These are phyloP conservation scores for Primulina huaijiensis DNA, from an alignment of 257 asterid species.

Conservation along the genomic window DNA sequence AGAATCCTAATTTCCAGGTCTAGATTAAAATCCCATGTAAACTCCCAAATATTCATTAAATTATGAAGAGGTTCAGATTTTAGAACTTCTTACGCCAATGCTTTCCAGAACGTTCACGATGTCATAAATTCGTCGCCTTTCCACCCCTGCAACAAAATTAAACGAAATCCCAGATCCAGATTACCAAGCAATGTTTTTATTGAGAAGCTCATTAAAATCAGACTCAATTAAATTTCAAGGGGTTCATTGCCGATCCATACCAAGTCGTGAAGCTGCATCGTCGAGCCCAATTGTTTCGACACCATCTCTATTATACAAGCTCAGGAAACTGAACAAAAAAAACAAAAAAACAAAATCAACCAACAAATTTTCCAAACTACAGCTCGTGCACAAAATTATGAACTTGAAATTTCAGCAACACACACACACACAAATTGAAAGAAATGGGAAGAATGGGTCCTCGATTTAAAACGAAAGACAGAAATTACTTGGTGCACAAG, in stretches of 20 bases:
- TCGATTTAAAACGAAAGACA: neutral
- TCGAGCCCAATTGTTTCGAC: conserved; percentile 85
- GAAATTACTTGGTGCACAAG: conserved; percentile 77
- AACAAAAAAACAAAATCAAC: conserved; percentile 17
- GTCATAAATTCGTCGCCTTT: conserved; percentile 97
- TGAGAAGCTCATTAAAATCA: neutral
- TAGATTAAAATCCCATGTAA: conserved; percentile 7
- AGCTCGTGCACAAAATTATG: neutral
- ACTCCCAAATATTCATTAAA: neutral
- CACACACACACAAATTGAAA: neutral
- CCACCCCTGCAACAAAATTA: conserved; percentile 55
- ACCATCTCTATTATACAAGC: conserved; percentile 77
- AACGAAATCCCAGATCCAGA: neutral
- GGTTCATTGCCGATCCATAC: conserved; percentile 27
- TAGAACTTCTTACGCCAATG: conserved; percentile 70
- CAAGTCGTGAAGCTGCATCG: conserved; percentile 81
- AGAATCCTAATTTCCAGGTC: conserved; percentile 22
- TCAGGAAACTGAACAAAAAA: conserved; percentile 59
- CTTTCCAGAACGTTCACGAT: conserved; percentile 94
- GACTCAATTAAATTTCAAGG: neutral
- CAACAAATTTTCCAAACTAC: neutral
- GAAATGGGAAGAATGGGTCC: neutral
- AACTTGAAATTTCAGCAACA: neutral
- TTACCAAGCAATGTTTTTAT: neutral
- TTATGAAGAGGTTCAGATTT: neutral